Evolutionary conservation across 495 filamentous ascomycete genomes (phyloP), one percentile per base, ranked within the genome.

Genomic region (Trichoderma parareesei): DNA sequence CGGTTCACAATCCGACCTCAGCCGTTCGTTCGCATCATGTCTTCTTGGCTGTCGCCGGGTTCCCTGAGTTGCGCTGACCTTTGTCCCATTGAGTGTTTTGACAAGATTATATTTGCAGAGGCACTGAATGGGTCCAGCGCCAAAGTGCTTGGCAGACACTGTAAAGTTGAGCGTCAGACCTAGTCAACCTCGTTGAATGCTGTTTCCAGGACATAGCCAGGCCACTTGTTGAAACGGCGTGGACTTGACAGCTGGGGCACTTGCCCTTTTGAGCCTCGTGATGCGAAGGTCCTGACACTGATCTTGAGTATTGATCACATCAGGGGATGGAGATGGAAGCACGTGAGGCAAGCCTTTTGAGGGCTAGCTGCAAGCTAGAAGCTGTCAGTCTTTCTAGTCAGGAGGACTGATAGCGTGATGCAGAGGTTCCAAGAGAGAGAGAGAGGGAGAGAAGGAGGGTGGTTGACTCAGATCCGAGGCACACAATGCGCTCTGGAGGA

Each of bases 181-280:
- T 27, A 27, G 27, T 27, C 27, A 27, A 27, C 27, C 27, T 27
- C 27, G 27, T 27, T 0, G 27, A 27, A 27, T 27, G 27, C 27
- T 27, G 27, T 27, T 27, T 27, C 27, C 27, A 57, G 3, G 65
- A 71, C 42, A 63, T 73, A 16, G 61, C 65, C 14, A 78, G 77
- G 77, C 77, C 77, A 37, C 38, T 72, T 48, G 63, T 73, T 5
- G 37, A 65, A 62, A 70, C 38, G 60, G 4, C 38, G 60, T 38
- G 4, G 38, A 16, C 8, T 43, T 42, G 53, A 57, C 27, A 37
- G 40, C 6, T 37, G 53, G 37, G 37, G 20, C 27, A 57, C 35
- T 57, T 27, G 14, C 46, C 35, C 27, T 37, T 13, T 16, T 35
- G 20, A 57, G 53, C 13, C 53, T 35, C 53, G 53, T 57, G 53